Evolutionary conservation across 148 eudicot genomes (phyloP), one percentile per base, ranked within the genome.

Genomic region (Diospyros kaki): DNA sequence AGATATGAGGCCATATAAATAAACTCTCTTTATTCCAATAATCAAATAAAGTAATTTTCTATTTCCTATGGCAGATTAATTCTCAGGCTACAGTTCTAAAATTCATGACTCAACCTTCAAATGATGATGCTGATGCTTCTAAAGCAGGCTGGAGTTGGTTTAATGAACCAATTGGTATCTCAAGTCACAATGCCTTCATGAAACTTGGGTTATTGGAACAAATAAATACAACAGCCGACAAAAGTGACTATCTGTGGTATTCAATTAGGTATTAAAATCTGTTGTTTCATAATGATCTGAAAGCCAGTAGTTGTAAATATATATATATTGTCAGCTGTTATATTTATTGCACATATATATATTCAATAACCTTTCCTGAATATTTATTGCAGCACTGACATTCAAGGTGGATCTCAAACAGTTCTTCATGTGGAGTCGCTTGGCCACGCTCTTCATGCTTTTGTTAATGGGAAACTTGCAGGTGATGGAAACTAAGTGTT

Each of bases 201-300:
- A 89, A 84, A 83, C 72, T 74, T 2, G 94, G 91, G 41, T 81
- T 96, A 63, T 50, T 87, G 73, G 99, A 96, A 75, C 99, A 96
- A 84, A 88, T 93, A 76, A 91, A 89, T 73, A 93, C 98, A 13
- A 93, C 99, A 76, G 89, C 98, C 75, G 99, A 96, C 81, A 69
- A 79, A 83, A 93, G 93, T 81, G 99, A 96, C 74, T 93, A 93
- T 77, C 71, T 96, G 76, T 96, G 99, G 99, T 96, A 96, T 84
- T 95, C 99, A 43, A 14, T 83, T 63, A 91, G 99, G 99, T 96
- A 84, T 4, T 65, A 42, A 42, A 14, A 9, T 48, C 5, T 55
- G 38, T 17, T 51, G 28, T 54, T 64, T n/a, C 48, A 46, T 81
- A 74, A 17, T 39, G 45, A 68, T 43, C 51, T 56, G 40, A 45